Conservation (phyloP, 2,329 filamentous ascomycete species). For the Niveomyces coronatus region DNA sequence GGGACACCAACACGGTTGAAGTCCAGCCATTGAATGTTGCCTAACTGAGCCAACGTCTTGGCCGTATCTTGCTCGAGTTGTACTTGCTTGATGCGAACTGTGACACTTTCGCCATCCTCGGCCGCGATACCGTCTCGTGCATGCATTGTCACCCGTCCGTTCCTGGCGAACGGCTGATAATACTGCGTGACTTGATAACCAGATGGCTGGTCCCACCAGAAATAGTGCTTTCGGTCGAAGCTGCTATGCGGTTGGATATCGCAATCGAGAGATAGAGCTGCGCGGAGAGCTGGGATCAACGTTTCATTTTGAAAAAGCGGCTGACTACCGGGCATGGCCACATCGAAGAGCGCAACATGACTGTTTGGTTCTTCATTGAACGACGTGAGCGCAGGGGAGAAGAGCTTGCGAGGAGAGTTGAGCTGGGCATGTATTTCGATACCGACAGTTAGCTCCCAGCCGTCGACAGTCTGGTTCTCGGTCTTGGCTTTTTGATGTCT, state of each 20-base stretch:
- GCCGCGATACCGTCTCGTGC: constrained; percentile 69
- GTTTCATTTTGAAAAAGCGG: constrained; percentile 76
- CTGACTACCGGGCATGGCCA: constrained; percentile 81
- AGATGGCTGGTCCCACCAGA: constrained; percentile 94
- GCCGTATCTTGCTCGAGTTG: constrained; percentile 98
- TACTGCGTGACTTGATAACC: constrained; percentile 98
- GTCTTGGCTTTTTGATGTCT: constrained; percentile 37
- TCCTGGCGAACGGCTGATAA: constrained; percentile 61
- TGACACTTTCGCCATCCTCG: constrained; percentile 59
- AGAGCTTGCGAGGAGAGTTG: constrained; percentile 81
- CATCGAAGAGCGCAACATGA: constrained; percentile 82
- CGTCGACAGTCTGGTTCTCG: constrained; percentile 42
- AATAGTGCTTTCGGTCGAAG: constrained; percentile 97
- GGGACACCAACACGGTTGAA: constrained; percentile 90
- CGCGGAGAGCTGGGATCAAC: constrained; percentile 79
- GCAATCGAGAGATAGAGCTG: constrained; percentile 76
- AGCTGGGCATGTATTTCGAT: constrained; percentile 97
- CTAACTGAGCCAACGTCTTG: constrained; percentile 75
- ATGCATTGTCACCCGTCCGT: constrained; percentile 62
- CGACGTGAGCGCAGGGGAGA: constrained; percentile 61
- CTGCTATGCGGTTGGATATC: constrained; percentile 64
- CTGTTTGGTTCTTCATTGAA: constrained; percentile 65
- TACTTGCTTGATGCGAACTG: constrained; percentile 79
- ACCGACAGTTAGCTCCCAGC: constrained; percentile 91
- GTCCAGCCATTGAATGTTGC: constrained; percentile 68